These are phyloP conservation scores for Aspergillus persii DNA, from an alignment of 2,329 filamentous ascomycete genomes.

Conservation along the genomic window DNA sequence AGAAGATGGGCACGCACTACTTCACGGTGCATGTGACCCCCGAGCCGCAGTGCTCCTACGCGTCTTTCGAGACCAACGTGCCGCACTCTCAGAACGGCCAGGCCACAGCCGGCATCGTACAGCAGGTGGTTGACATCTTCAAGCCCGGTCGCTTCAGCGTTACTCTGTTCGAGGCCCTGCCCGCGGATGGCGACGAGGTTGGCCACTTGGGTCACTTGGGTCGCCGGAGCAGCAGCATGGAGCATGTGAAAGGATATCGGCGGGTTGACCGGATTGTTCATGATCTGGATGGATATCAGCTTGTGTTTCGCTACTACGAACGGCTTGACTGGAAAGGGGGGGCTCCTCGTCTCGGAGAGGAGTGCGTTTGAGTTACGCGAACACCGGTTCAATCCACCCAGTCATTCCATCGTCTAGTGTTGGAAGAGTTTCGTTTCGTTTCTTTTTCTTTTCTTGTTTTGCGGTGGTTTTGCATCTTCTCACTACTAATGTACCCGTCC, in stretches of 20 bases:
- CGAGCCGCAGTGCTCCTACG: slow-evolving; percentile 94
- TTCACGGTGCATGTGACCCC: slow-evolving; percentile 98
- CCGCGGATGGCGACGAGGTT: slow-evolving; percentile 32
- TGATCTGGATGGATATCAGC: slow-evolving; percentile 93
- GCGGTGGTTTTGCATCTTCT: neutral
- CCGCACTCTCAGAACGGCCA: slow-evolving; percentile 83
- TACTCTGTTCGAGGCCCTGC: slow-evolving; percentile 91
- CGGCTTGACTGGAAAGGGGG: slow-evolving; percentile 75
- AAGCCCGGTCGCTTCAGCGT: slow-evolving; percentile 97
- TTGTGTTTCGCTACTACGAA: slow-evolving; percentile 96
- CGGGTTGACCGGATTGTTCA: slow-evolving; percentile 94
- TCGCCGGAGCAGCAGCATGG: slow-evolving; percentile 58
- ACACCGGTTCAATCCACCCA: neutral
- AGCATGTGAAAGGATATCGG: slow-evolving; percentile 79
- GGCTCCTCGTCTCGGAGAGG: slow-evolving; percentile 61
- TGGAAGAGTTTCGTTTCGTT: neutral
- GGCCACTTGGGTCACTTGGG: slow-evolving; percentile 32
- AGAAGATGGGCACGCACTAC: slow-evolving; percentile 69
- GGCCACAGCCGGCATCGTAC: slow-evolving; percentile 83
- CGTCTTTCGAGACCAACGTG: slow-evolving; percentile 97
- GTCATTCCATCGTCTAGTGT: neutral
- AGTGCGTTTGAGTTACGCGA: slow-evolving; percentile 15
- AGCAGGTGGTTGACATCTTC: slow-evolving; percentile 94
- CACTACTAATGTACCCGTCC: neutral
- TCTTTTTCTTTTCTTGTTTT: neutral